Conservation (phyloP, 352 stramenopile species). For the Globisporangium paroecandrum region DNA sequence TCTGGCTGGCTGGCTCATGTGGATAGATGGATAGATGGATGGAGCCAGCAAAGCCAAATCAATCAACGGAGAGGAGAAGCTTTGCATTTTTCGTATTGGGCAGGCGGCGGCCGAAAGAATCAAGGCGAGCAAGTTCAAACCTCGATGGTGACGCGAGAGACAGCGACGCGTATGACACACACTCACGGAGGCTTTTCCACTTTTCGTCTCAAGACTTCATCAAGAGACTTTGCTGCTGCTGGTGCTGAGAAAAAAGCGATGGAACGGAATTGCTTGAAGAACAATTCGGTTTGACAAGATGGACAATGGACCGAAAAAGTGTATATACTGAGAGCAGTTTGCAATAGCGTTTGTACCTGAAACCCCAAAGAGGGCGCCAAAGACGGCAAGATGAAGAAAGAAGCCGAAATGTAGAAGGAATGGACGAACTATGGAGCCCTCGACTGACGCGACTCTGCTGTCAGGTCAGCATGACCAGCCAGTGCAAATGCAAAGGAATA, state of each 20-base stretch:
- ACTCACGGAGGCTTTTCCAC: not conserved
- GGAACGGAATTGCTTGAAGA: slow-evolving; percentile 1
- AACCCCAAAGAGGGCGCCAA: not conserved
- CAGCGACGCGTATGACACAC: not conserved
- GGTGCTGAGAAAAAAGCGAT: slow-evolving; percentile 5
- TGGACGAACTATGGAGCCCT: not conserved
- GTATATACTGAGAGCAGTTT: not conserved
- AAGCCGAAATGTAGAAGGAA: not conserved
- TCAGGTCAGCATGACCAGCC: not conserved
- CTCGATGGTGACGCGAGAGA: slow-evolving; percentile 4
- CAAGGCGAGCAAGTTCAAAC: slow-evolving; percentile 5
- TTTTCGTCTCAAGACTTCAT: not conserved
- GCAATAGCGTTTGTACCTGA: not conserved
- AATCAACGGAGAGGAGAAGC: not conserved
- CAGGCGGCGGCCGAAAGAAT: slow-evolving; percentile 1
- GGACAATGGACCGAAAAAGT: not conserved
- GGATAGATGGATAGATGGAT: not conserved
- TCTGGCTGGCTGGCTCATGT: not conserved
- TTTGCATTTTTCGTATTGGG: not conserved
- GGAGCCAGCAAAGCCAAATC: not conserved
- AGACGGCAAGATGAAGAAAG: not conserved
- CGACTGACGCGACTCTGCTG: not conserved
- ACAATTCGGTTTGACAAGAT: not conserved
- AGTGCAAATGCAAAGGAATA: not conserved
- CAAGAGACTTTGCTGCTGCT: not conserved